Evolutionary conservation across 2,329 filamentous ascomycete species (phyloP).

Genomic region (Pyricularia sp.): DNA sequence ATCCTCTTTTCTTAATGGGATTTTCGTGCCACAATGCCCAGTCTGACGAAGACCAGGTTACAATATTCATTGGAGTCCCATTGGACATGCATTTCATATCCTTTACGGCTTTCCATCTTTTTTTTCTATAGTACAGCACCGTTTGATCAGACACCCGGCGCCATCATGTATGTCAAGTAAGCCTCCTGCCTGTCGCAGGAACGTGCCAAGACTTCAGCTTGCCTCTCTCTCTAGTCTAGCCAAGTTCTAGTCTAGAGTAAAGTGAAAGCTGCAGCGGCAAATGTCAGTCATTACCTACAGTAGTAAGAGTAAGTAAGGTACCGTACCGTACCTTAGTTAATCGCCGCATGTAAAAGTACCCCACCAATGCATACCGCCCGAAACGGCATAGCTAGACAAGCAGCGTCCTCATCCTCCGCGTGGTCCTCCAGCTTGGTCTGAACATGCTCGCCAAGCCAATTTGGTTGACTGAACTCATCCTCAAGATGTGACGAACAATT

Average conservation of each 20-base stretch:
- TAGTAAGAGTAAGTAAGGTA: too few relatives aligned
- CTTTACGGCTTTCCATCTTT: neutral
- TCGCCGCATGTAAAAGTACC: neutral
- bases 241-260: neutral
- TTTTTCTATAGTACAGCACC: neutral
- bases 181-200: neutral
- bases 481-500: neutral
- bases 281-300: neutral
- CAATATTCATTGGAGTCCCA: neutral
- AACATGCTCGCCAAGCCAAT: neutral
- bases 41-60: neutral
- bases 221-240: too few relatives aligned
- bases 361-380: neutral
- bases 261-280: neutral
- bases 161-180: neutral
- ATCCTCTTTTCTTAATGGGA: neutral
- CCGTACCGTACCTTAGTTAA: neutral
- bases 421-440: neutral
- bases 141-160: neutral
- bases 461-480: neutral
- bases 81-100: neutral
- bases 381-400: neutral
- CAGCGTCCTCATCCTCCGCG: neutral
- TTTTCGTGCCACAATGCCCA: neutral
- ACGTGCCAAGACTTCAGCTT: neutral